Evolutionary conservation across 2,329 filamentous ascomycete species (phyloP).

Genomic region (Cadophora luteo-olivacea): DNA sequence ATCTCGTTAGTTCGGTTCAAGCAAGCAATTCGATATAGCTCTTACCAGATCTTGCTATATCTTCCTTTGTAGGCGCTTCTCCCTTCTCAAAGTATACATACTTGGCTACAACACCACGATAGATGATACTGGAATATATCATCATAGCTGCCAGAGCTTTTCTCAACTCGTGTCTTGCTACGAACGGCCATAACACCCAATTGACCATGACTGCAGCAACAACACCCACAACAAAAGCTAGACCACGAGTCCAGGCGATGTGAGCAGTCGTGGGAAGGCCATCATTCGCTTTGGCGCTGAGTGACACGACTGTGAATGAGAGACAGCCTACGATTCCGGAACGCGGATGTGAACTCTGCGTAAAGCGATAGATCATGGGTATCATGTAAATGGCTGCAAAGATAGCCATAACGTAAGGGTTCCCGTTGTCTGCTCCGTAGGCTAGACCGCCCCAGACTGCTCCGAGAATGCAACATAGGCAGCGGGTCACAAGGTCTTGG

Average conservation of each 20-base stretch:
- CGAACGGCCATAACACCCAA: conserved; percentile 67
- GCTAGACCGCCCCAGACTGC: conserved; percentile 61
- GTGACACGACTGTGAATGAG: conserved; percentile 61
- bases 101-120: conserved; percentile 58
- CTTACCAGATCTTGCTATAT: conserved; percentile 54
- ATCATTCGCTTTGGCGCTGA: conserved; percentile 45
- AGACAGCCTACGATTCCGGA: conserved; percentile 65
- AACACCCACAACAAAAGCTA: conserved; percentile 60
- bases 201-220: conserved; percentile 61
- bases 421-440: conserved; percentile 57
- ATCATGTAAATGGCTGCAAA: conserved; percentile 63
- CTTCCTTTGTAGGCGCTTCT: conserved; percentile 56
- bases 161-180: conserved; percentile 63
- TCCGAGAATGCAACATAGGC: conserved; percentile 56
- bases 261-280: conserved; percentile 46
- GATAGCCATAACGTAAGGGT: conserved; percentile 59
- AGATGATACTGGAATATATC: conserved; percentile 63
- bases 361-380: conserved; percentile 65
- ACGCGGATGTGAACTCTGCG: conserved; percentile 60
- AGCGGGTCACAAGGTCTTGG: conserved; percentile 61
- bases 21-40: not conserved
- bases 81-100: conserved; percentile 66
- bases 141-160: conserved; percentile 62
- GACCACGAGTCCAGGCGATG: conserved; percentile 55
- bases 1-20: conserved; percentile 20